A percentile compares a stretch with the other conserved stretches of the same genome.
These are phyloP conservation scores for Celoporthe dispersa DNA, from an alignment of 2,329 filamentous ascomycete species.

Conservation along the genomic window DNA sequence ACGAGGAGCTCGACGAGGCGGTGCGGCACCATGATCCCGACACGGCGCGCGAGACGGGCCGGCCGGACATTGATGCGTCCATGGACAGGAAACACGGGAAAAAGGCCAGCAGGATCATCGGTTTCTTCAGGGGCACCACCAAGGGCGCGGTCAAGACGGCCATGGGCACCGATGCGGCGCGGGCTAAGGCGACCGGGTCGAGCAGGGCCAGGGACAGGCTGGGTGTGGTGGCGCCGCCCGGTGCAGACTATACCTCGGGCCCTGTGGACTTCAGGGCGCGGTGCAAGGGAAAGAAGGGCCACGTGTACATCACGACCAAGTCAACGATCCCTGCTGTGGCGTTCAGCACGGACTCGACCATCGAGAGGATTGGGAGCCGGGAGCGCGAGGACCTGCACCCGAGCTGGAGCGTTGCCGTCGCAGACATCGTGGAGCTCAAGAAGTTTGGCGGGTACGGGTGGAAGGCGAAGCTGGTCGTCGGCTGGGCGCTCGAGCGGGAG, in stretches of 20 bases:
- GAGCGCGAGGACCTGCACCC: conserved; percentile 61
- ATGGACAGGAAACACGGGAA: conserved; percentile 44
- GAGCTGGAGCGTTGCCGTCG: conserved; percentile 71
- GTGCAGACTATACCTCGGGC: conserved; percentile 56
- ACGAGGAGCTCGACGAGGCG: conserved; percentile 69
- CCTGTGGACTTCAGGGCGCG: conserved; percentile 79
- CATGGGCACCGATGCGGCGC: conserved; percentile 71
- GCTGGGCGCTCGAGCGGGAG: conserved; percentile 75
- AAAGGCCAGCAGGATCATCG: conserved; percentile 55
- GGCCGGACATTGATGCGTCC: conserved; percentile 55
- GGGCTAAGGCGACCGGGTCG: conserved; percentile 65
- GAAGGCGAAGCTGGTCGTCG: conserved; percentile 83
- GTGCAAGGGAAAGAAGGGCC: conserved; percentile 71
- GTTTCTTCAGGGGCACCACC: conserved; percentile 70
- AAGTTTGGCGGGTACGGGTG: conserved; percentile 83
- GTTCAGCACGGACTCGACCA: conserved; percentile 63
- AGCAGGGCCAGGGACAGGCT: conserved; percentile 70
- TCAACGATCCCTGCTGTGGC: conserved; percentile 71
- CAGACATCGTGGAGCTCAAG: conserved; percentile 73
- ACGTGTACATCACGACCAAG: conserved; percentile 70
- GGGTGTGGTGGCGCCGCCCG: conserved; percentile 64
- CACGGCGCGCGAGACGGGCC: conserved; percentile 40
- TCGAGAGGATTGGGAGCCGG: conserved; percentile 62
- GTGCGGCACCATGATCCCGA: conserved; percentile 52
- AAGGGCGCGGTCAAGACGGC: conserved; percentile 75